Percentiles rank a stretch among this genome's conserved stretches.
phyloP scores from a whole-genome alignment of 2,329 filamentous ascomycete genomes.

The Paraphaeosphaeria sporulosa region DNA sequence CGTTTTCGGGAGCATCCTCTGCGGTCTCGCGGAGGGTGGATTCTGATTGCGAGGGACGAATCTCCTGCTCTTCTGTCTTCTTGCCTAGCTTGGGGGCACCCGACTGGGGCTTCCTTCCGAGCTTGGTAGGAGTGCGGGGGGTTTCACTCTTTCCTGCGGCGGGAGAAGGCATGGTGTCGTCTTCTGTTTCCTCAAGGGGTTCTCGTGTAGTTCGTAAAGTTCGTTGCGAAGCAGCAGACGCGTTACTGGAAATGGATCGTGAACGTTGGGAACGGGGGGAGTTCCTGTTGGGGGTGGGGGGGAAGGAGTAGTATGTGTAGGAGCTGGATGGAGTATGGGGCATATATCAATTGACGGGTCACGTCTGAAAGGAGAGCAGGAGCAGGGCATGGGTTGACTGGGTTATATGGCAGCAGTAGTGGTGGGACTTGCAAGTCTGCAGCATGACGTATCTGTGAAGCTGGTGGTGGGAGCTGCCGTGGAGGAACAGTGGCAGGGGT shows the following conservation, averaged over 20 bases:
- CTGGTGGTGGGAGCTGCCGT: constrained; percentile 22
- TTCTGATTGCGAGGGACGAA: constrained; percentile 33
- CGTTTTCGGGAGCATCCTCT: constrained; percentile 38
- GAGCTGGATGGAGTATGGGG: constrained; percentile 55
- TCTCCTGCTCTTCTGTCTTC: constrained; percentile 43
- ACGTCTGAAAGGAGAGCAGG: constrained; percentile 39
- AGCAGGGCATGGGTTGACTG: constrained; percentile 24
- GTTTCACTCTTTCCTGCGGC: constrained; percentile 58
- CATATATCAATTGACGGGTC: constrained; percentile 55
- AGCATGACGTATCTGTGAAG: constrained; percentile 45
- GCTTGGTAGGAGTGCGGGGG: constrained; percentile 61
- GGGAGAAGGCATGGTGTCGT: constrained; percentile 58
- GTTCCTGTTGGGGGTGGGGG: constrained; percentile 57
- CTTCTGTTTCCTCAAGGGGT: constrained; percentile 35
- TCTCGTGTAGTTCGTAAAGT: constrained; percentile 41
- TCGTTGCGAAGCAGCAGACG: constrained; percentile 42
- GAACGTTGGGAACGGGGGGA: constrained; percentile 47
- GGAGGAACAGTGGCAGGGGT: constrained; percentile 32
- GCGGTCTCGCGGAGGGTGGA: constrained; percentile 42
- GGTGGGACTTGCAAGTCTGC: constrained; percentile 26
- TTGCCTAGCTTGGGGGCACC: constrained; percentile 54
- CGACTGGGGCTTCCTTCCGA: constrained; percentile 54
- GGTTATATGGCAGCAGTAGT: constrained; percentile 41
- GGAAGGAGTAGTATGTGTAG: constrained; percentile 62
- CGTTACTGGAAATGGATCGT: constrained; percentile 50